Evolutionary conservation across 2,329 filamentous ascomycete species (phyloP), one percentile per base, ranked within the genome.

Genomic region (Coniochaeta pulveracea): DNA sequence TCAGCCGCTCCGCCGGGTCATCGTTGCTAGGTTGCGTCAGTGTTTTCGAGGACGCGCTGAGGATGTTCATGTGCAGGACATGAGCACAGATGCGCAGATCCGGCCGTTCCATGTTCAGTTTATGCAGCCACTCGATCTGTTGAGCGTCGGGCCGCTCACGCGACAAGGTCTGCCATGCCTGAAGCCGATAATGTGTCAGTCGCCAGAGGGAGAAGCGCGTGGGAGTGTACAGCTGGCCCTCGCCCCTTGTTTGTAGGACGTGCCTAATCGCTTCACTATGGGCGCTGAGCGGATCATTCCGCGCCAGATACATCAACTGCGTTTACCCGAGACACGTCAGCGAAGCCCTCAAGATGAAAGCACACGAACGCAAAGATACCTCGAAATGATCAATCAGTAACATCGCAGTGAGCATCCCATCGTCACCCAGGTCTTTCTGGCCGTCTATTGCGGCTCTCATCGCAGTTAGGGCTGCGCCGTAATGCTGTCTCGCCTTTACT

Each of bases 21-120:
- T 18, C 15, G 15, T 10, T 18, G 15, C 26, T 19, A 10, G 26
- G 15, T 10, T 8, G 4, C 4, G 26, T 33, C 19, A 33, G 31
- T 4, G 15, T 33, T n/a, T 33, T 33, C n/a, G 22, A 14, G 10
- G 12, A n/a, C 5, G 31, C 31, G 15, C 19, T 33, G 16, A 33
- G 31, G 15, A 25, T 18, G 16, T 33, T 33, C 31, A 33, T 33
- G n/a, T 33, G 31, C 19, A 33, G 22, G 10, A 33, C 19, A 25
- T 33, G 15, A 3, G 6, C 17, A 14, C 19, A 33, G 8, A 33
- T 33, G 15, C 22, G 21, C 4, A 33, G n/a, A 24, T 26, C 31
- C 11, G 31, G 10, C 15, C 22, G 19, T 4, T 23, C 22, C 19
- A 25, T 23, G 7, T 33, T 33, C 12, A 33, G 14, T 17, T 25